Evolutionary conservation across 805 yeast genomes (phyloP), one percentile per base, ranked within the genome.

Genomic region (Wickerhamiella hasegawae): DNA sequence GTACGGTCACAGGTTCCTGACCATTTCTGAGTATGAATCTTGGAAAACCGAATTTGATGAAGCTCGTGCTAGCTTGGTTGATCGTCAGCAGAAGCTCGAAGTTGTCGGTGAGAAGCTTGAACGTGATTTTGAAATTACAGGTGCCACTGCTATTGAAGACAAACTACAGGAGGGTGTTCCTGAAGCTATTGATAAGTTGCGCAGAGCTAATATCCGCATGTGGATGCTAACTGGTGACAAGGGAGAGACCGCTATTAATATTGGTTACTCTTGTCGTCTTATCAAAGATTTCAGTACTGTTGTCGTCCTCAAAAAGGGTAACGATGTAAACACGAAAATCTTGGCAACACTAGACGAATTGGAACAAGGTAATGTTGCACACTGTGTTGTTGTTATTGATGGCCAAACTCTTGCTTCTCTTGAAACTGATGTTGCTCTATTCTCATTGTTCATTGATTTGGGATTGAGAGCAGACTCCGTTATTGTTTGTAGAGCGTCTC

Each of bases 201-300:
- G 94, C 46, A 66, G 92, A 43, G 97, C 99, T 0, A 94, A 94
- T 2, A 83, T 90, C 38, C 82, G 77, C 49, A 59, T 90, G 65
- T 90, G 99, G 99, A 90, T 90, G 96, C 62, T 90, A 32, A 90
- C 99, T 0, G 99, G 99, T 31, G 99, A 90, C 54, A 92, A 92
- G 52, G 65, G 96, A 40, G 99, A 90, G 56, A 90, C 99, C 0
- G 99, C 99, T 1, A 84, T 90, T 41, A 90, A 84, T 51, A 87
- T 90, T 55, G 98, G 97, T 1, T 81, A 85, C 49, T 80, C 98
- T 5, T 90, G 98, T 55, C 74, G 83, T 24, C 62, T 90, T 44
- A 87, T 90, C 49, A 80, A 87, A 48, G 98, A 90, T 49, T 90
- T 79, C 52, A 83, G 95, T 0, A 79, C 93, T 0, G 81, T 90